Evolutionary conservation across 2,329 filamentous ascomycete species (phyloP).

Genomic region (Venturia pyrina): DNA sequence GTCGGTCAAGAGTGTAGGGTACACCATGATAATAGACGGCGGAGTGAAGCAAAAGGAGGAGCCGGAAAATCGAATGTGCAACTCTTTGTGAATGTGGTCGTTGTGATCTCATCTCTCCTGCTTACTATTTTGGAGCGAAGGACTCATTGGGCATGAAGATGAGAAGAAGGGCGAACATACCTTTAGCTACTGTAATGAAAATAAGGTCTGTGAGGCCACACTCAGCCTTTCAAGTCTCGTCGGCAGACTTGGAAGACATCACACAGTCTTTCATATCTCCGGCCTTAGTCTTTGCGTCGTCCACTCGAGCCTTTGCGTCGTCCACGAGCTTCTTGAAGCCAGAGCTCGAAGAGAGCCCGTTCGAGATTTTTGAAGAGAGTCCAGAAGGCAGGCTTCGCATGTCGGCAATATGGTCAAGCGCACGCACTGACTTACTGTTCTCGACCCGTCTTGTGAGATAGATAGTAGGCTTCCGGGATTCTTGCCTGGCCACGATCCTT

Average conservation of each 20-base stretch:
- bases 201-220: background rate
- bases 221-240: background rate
- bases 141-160: background rate
- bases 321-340: constrained; percentile 8
- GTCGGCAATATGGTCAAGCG: constrained; percentile 16
- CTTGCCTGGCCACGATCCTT: constrained; percentile 48
- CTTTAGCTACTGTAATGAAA: background rate
- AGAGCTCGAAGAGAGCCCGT: background rate
- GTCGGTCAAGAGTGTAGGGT: too few relatives aligned
- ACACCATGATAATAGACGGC: too few relatives aligned
- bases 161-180: background rate
- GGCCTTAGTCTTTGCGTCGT: background rate
- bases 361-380: background rate
- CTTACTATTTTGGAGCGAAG: background rate
- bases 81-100: too few relatives aligned
- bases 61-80: too few relatives aligned
- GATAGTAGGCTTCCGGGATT: constrained; percentile 38
- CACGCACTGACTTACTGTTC: constrained; percentile 29
- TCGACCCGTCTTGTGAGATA: constrained; percentile 45
- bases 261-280: background rate
- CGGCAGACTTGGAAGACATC: background rate
- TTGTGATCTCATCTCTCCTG: background rate
- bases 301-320: constrained; percentile 6
- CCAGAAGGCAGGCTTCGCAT: background rate
- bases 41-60: too few relatives aligned